Conservation (phyloP, 2,329 filamentous ascomycete species). For the Curvularia verruculosa region DNA sequence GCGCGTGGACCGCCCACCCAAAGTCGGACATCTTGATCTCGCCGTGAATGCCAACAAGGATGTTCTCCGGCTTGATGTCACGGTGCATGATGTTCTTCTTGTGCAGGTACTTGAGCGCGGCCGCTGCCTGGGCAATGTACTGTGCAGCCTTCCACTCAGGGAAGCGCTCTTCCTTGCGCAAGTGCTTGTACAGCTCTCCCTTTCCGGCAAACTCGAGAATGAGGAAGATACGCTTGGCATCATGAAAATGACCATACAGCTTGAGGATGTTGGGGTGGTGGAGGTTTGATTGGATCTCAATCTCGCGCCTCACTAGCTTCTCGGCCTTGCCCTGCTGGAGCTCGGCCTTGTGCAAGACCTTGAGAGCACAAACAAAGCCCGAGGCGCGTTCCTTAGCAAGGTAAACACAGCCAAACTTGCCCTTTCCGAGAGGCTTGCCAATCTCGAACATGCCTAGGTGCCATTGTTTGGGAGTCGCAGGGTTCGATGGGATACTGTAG, state of each 20-base stretch:
- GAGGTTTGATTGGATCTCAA: constrained; percentile 88
- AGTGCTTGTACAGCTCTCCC: constrained; percentile 86
- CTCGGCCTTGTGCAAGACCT: constrained; percentile 85
- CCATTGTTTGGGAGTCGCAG: constrained; percentile 61
- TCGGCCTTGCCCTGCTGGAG: constrained; percentile 80
- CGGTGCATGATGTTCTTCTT: constrained; percentile 97
- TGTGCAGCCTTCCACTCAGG: constrained; percentile 85
- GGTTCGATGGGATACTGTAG: constrained; percentile 42
- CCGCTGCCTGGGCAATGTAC: constrained; percentile 91
- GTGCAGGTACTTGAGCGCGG: constrained; percentile 86
- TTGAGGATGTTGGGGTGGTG: constrained; percentile 85
- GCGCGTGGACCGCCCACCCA: constrained; percentile 97
- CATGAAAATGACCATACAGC: constrained; percentile 86
- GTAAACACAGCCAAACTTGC: constrained; percentile 87
- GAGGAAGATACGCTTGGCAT: constrained; percentile 84
- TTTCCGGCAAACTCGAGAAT: constrained; percentile 87
- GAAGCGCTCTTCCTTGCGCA: constrained; percentile 78
- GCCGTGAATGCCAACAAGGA: constrained; percentile 91
- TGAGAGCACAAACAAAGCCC: constrained; percentile 84
- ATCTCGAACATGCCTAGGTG: constrained; percentile 96
- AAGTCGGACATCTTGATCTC: constrained; percentile 99
- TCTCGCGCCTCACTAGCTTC: constrained; percentile 85
- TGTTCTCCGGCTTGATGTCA: constrained; percentile 98
- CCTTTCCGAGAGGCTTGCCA: constrained; percentile 82
- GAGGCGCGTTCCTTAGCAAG: constrained; percentile 78